Percentiles rank a stretch among this genome's conserved stretches.
Evolutionary conservation across 2,329 filamentous ascomycete genomes (phyloP).

Genomic region (Aspergillus candidus): DNA sequence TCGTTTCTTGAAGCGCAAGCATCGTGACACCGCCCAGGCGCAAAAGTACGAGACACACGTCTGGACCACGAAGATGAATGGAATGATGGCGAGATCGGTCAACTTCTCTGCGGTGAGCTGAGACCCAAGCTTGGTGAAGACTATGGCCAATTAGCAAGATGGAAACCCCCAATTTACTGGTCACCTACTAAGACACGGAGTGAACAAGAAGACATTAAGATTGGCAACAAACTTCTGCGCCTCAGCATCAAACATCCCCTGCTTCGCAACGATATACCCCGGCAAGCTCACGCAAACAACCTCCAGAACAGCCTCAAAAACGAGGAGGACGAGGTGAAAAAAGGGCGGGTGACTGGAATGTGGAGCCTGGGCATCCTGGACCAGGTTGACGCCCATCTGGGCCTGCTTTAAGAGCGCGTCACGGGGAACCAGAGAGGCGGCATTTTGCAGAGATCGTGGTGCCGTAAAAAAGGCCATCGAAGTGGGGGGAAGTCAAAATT

Average conservation of each 20-base stretch:
- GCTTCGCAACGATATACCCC: constrained; percentile 82
- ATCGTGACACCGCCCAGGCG: constrained; percentile 62
- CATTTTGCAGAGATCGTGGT: constrained; percentile 45
- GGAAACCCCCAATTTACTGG: neutral
- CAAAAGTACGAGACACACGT: constrained; percentile 80
- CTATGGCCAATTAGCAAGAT: constrained; percentile 42
- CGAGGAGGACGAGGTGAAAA: constrained; percentile 65
- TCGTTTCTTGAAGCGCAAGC: constrained; percentile 75
- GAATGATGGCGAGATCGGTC: constrained; percentile 83
- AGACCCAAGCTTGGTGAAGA: constrained; percentile 94
- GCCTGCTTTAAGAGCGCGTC: constrained; percentile 18
- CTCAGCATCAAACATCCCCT: constrained; percentile 91
- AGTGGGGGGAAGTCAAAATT: neutral
- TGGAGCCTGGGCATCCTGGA: constrained; percentile 15
- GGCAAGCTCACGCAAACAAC: constrained; percentile 93
- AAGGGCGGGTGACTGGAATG: constrained; percentile 45
- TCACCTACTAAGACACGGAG: constrained; percentile 80
- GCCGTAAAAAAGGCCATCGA: constrained; percentile 42
- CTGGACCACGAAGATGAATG: constrained; percentile 86
- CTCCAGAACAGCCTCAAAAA: constrained; percentile 91
- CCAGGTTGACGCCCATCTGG: constrained; percentile 16
- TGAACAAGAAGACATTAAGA: constrained; percentile 92
- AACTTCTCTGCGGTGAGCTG: constrained; percentile 90
- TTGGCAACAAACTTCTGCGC: constrained; percentile 96
- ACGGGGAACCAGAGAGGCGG: constrained; percentile 26